Evolutionary conservation across 331 rosid genomes (phyloP).

Genomic region (Arachis monticola): DNA sequence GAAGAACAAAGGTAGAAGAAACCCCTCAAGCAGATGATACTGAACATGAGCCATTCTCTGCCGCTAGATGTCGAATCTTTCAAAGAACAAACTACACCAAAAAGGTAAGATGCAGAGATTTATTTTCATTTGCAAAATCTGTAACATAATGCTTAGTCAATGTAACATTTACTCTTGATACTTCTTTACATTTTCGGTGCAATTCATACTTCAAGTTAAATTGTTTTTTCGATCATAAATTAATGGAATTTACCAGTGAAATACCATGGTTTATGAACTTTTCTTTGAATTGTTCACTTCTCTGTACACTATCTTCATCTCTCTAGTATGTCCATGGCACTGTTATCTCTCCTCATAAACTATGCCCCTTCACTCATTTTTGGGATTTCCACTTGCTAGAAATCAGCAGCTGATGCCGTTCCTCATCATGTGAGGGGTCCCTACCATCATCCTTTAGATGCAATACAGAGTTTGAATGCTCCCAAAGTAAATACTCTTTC

Average conservation of each 20-base stretch:
- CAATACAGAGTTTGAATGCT: slow-evolving; percentile 60
- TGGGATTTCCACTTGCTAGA: slow-evolving; percentile 51
- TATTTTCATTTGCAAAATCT: slow-evolving; percentile 3
- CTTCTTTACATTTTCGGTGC: background rate
- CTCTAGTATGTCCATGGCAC: slow-evolving; percentile 19
- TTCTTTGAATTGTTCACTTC: too few relatives aligned
- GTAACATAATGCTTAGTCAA: slow-evolving; percentile 7
- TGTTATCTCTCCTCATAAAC: slow-evolving; percentile 1
- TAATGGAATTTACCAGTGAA: background rate
- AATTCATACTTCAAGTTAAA: background rate
- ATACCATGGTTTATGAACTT: too few relatives aligned
- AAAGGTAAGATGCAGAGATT: slow-evolving; percentile 59
- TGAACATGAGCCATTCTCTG: slow-evolving; percentile 67
- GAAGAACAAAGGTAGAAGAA: too few relatives aligned
- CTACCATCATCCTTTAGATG: slow-evolving; percentile 69
- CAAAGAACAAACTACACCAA: slow-evolving; percentile 62
- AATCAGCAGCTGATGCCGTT: slow-evolving; percentile 69
- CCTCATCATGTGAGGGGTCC: slow-evolving; percentile 72
- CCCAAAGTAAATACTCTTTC: slow-evolving; percentile 55
- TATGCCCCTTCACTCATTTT: background rate
- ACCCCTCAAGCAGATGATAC: slow-evolving; percentile 54
- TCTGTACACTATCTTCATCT: background rate
- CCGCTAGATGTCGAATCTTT: slow-evolving; percentile 79
- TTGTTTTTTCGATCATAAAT: slow-evolving; percentile 6
- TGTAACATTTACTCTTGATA: background rate